phyloP scores from a whole-genome alignment of 179 eudicot species.

The Beta lomatogona region DNA sequence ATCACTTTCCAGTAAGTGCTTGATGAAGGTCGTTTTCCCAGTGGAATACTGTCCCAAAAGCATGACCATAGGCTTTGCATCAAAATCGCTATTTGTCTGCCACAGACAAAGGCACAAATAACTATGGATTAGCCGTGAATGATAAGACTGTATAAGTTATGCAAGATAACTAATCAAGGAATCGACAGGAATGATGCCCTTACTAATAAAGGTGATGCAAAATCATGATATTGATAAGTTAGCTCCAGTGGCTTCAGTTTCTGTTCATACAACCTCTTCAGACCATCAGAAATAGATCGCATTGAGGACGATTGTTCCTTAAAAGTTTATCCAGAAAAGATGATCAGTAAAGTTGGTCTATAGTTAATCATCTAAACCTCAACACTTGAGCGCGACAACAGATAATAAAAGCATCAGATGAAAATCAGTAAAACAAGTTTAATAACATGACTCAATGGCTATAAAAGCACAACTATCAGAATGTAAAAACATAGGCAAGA shows the following conservation, averaged over 20 bases:
- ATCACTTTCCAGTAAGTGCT: slow-evolving; percentile 68
- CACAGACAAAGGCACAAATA: neutral
- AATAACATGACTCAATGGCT: neutral
- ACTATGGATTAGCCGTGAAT: too few relatives aligned
- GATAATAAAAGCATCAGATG: neutral
- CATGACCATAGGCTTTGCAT: slow-evolving; percentile 99
- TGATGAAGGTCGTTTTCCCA: slow-evolving; percentile 96
- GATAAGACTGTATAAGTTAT: too few relatives aligned
- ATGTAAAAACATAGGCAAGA: neutral
- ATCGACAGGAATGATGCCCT: slow-evolving; percentile 29
- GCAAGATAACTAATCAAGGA: neutral
- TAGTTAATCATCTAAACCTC: neutral
- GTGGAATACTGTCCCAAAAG: slow-evolving; percentile 97
- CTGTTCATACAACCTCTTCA: slow-evolving; percentile 71
- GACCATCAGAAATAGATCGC: slow-evolving; percentile 75
- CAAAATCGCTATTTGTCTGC: slow-evolving; percentile 84
- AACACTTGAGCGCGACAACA: neutral
- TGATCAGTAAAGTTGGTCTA: slow-evolving; percentile 13
- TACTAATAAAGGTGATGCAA: slow-evolving; percentile 73
- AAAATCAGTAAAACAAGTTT: neutral
- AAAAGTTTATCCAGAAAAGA: slow-evolving; percentile 21
- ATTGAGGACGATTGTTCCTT: slow-evolving; percentile 43
- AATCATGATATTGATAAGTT: slow-evolving; percentile 67
- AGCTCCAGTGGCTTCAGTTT: slow-evolving; percentile 83
- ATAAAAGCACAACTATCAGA: neutral